phyloP scores from a whole-genome alignment of 768 basidiomycete genomes.

The Suillus subluteus region DNA sequence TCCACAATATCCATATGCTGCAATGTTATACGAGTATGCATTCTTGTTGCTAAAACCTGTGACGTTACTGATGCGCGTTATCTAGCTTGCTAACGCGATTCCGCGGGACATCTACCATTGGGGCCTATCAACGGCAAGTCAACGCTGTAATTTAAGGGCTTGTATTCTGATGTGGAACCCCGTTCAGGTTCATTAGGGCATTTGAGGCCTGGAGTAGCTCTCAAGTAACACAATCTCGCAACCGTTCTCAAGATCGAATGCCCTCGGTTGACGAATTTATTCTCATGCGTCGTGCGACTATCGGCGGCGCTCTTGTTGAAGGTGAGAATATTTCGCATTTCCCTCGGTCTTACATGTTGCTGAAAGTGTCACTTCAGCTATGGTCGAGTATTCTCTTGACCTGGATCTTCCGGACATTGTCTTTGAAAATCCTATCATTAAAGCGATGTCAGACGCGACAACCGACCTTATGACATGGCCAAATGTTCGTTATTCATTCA shows the following conservation, averaged over 20 bases:
- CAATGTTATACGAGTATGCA: slow-evolving; percentile 43
- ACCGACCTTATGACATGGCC: slow-evolving; percentile 46
- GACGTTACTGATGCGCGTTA: slow-evolving; percentile 15
- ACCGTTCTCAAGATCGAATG: slow-evolving; percentile 39
- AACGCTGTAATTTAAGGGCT: background rate
- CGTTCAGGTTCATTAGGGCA: slow-evolving; percentile 36
- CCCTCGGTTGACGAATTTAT: slow-evolving; percentile 43
- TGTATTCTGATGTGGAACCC: slow-evolving; percentile 7
- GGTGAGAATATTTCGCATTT: slow-evolving; percentile 24
- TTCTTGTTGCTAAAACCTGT: slow-evolving; percentile 12
- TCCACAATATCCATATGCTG: slow-evolving; percentile 40
- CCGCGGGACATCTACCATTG: slow-evolving; percentile 39
- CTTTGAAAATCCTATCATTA: slow-evolving; percentile 37
- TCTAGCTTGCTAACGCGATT: slow-evolving; percentile 37
- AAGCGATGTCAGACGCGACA: slow-evolving; percentile 43
- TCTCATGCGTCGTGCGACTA: slow-evolving; percentile 40
- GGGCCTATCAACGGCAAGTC: slow-evolving; percentile 38
- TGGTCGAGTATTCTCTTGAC: slow-evolving; percentile 42
- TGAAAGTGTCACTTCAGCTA: slow-evolving; percentile 26
- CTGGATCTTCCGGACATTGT: slow-evolving; percentile 40
- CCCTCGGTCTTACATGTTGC: slow-evolving; percentile 1
- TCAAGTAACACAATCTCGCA: slow-evolving; percentile 39
- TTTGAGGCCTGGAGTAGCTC: slow-evolving; percentile 40
- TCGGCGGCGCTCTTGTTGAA: slow-evolving; percentile 43
- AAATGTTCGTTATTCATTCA: slow-evolving; percentile 32